Evolutionary conservation across 106 monocot genomes (phyloP), one percentile per base, ranked within the genome.

Genomic region (Phalaenopsis equestris): DNA sequence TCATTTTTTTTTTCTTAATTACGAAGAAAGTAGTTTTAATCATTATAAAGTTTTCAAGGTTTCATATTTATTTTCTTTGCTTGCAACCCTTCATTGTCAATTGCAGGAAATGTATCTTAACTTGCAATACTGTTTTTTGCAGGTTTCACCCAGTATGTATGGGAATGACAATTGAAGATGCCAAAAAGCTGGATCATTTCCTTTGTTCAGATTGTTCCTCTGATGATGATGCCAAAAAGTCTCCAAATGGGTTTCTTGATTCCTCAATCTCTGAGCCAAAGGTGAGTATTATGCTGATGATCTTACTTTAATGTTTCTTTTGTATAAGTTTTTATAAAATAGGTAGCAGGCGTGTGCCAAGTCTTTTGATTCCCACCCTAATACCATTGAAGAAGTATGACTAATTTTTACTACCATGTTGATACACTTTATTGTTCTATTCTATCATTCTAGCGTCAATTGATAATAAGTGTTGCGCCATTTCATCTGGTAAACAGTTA

Each of bases 131-230:
- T 70, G 8, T 21, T 2, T 42, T 45, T 76, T 76, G 45, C 79
- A 83, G 83, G 83, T 83, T 83, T 79, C 83, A 83, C 45, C 83
- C 83, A 79, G 73, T 73, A 45, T 83, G 83, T 46, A 79, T 83
- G 83, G 79, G 46, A 16, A 83, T 83, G 83, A 79, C 68, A 8
- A 83, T 83, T 57, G 83, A 83, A 39, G 78, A 83, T 61, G 83
- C 83, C 55, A 83, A 83, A 72, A 83, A 83, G 56, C 39, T 83
- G 52, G 83, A 83, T 78, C 78, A 83, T 43, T 83, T 83, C 79
- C 72, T 73, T 19, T 83, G 83, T 73, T 78, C 79, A 42, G 83
- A 83, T 73, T 83, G 83, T 58, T 78, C 78, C 23, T 56, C 73
- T 45, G 78, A 83, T 57, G 78, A 83, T 74, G 74, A 83, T 83